These are phyloP conservation scores for Clonostachys chloroleuca DNA, from an alignment of 2,329 filamentous ascomycete species.

Conservation along the genomic window DNA sequence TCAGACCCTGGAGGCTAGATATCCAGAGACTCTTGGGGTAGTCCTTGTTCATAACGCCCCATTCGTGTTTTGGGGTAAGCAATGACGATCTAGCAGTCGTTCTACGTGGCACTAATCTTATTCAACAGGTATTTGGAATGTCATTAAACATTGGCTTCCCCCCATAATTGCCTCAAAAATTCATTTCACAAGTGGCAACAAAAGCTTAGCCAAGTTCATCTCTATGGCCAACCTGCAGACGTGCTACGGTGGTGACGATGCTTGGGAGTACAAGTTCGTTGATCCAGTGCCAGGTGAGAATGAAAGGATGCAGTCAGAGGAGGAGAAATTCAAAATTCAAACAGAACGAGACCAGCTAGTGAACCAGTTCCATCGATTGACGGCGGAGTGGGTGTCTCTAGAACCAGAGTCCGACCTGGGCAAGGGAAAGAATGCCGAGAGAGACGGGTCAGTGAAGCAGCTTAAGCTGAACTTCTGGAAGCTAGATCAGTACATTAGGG, in stretches of 20 bases:
- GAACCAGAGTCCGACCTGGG: conserved; percentile 17
- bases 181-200: conserved; percentile 59
- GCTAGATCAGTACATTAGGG: conserved; percentile 58
- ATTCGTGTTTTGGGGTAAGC: conserved; percentile 57
- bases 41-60: conserved; percentile 73
- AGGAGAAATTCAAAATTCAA: conserved; percentile 40
- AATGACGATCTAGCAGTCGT: not conserved
- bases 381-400: conserved; percentile 51
- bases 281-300: conserved; percentile 60
- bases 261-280: conserved; percentile 61
- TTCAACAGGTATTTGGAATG: conserved; percentile 38
- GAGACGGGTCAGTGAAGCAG: conserved; percentile 42
- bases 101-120: not conserved
- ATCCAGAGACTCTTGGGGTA: conserved; percentile 66
- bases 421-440: conserved; percentile 19
- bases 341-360: conserved; percentile 47
- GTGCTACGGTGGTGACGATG: conserved; percentile 63
- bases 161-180: conserved; percentile 71
- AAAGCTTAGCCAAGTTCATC: conserved; percentile 60
- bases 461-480: conserved; percentile 64
- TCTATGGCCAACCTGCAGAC: conserved; percentile 47
- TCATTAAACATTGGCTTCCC: conserved; percentile 73
- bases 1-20: conserved; percentile 75
- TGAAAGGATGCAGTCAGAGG: conserved; percentile 37
- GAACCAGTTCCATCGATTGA: conserved; percentile 52